These are phyloP conservation scores for Somion occarium DNA, from an alignment of 1,284 basidiomycete species.

Conservation along the genomic window DNA sequence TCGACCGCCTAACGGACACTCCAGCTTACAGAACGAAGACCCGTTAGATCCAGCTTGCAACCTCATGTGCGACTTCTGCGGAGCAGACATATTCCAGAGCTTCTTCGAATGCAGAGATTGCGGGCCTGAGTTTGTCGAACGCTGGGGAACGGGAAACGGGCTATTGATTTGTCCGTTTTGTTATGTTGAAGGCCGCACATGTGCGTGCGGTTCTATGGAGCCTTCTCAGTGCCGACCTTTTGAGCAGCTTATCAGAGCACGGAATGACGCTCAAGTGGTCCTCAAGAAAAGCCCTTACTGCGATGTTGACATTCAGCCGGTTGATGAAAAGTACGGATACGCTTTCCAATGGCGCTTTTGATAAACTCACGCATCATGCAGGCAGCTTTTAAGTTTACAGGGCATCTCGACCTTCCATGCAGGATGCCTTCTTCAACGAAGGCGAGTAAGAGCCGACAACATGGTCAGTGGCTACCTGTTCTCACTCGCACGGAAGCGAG, in stretches of 20 bases:
- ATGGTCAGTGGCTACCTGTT: constrained; percentile 21
- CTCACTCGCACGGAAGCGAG: background rate
- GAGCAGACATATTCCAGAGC: constrained; percentile 71
- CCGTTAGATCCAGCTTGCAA: background rate
- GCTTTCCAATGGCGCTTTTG: background rate
- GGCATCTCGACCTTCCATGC: constrained; percentile 1
- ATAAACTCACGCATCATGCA: background rate
- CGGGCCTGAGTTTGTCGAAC: constrained; percentile 17
- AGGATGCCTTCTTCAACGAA: background rate
- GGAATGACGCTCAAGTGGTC: constrained; percentile 34
- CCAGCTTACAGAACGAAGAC: too few relatives aligned
- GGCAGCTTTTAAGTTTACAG: background rate
- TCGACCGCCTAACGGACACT: too few relatives aligned
- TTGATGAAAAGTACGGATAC: background rate
- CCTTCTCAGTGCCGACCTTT: constrained; percentile 51
- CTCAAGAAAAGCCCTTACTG: constrained; percentile 14
- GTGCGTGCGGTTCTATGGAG: constrained; percentile 52
- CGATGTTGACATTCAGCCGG: background rate
- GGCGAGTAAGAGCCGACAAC: background rate
- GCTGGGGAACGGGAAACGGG: constrained; percentile 31
- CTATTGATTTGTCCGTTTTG: constrained; percentile 62
- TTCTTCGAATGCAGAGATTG: constrained; percentile 65
- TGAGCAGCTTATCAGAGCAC: constrained; percentile 30
- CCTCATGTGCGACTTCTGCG: constrained; percentile 64
- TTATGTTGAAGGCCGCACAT: constrained; percentile 69